Base-by-base conservation (phyloP, 148 eudicot genomes). In the Fagopyrum homotropicum region DNA sequence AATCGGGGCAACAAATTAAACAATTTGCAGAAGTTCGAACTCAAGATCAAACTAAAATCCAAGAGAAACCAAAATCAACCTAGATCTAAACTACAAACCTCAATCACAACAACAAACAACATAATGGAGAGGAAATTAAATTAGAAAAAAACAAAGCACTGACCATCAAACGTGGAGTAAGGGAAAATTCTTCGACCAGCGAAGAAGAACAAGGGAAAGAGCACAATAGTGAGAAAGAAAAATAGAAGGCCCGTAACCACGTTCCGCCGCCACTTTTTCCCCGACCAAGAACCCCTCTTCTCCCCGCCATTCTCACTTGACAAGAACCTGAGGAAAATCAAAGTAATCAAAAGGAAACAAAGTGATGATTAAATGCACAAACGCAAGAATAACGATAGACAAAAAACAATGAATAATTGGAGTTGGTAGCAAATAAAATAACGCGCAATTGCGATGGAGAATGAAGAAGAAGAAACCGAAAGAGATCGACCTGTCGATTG, bases 181-280 rank as follows among this genome's bases (percentile, higher is more conserved):
- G 74, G 7, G 47, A 76, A 79, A 45, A 85, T 56, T 10, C 87
- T 88, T 43, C 84, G 88, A 10, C 88, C 86, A 73, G 83, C 74
- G 61, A 89, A 84, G 79, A 93, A 84, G 55, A 88, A 69, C 40
- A 88, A 69, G 35, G 91, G 83, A 11, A 78, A 83, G 60, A 89
- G 76, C 30, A 93, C 55, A n/a, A 82, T 68, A 30, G 89, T 66
- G 22, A 84, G 50, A 71, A 87, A 79, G 82, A 89, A 64, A 49
- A 81, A 79, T 26, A 89, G 77, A 75, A 88, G 57, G 59, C 79
- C 49, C 61, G 86, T 66, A 8, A 83, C 69, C 80, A 75, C 80
- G 89, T 83, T 84, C 90, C 88, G 80, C 35, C 15, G 80, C 85
- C 86, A 64, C 68, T 78, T 81, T 82, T 81, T 68, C 82, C 78